Evolutionary conservation across 2,329 filamentous ascomycete species (phyloP).

Genomic region (Cordyceps fumosorosea): DNA sequence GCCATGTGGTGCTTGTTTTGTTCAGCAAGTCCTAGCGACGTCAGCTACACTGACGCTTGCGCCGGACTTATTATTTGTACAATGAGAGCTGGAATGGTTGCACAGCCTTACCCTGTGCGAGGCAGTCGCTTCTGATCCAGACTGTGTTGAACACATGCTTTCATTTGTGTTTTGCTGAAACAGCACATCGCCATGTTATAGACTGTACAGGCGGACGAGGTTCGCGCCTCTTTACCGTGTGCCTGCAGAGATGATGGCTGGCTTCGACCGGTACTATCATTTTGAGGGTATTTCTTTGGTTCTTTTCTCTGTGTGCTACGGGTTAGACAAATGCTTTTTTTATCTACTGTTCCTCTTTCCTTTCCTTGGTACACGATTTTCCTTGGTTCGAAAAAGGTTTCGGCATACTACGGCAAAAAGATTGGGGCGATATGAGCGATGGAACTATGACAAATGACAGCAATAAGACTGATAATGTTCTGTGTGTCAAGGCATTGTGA

Average conservation of each 20-base stretch:
- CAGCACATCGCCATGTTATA: constrained; percentile 21
- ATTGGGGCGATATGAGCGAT: constrained; percentile 8
- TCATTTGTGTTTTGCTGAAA: constrained; percentile 11
- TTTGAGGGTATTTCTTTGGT: constrained; percentile 2
- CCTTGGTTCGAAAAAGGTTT: background rate
- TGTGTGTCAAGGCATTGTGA: background rate
- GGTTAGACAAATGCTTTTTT: constrained; percentile 13
- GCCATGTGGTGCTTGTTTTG: constrained; percentile 15
- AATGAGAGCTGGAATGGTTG: background rate
- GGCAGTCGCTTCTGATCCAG: background rate
- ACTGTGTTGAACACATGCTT: constrained; percentile 8
- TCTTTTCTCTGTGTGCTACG: constrained; percentile 3
- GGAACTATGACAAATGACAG: constrained; percentile 3
- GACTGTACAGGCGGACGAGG: constrained; percentile 31
- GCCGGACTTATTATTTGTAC: constrained; percentile 3
- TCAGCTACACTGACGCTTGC: background rate
- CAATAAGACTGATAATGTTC: constrained; percentile 11
- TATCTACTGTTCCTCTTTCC: constrained; percentile 10
- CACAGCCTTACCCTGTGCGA: background rate
- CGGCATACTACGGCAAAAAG: constrained; percentile 7
- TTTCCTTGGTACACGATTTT: background rate
- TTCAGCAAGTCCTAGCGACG: constrained; percentile 12
- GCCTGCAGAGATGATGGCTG: constrained; percentile 23
- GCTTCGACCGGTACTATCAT: constrained; percentile 20
- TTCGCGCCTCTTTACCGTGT: constrained; percentile 25